Percentiles rank a stretch among this genome's conserved stretches.
phyloP scores from a whole-genome alignment of 495 filamentous ascomycete species.

The Podospora appendiculata region DNA sequence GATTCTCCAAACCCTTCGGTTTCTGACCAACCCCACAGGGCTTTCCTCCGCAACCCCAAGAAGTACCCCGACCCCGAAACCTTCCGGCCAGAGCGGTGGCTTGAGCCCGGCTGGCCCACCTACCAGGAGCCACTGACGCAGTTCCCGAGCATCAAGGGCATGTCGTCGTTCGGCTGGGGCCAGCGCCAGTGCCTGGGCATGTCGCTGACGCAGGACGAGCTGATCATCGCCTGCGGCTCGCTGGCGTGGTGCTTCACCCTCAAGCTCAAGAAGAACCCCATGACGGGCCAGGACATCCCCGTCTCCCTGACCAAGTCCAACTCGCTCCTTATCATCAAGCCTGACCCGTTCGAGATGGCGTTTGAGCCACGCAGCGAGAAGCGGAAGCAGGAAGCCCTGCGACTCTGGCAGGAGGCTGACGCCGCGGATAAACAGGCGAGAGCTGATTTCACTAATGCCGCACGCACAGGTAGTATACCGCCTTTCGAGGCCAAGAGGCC shows the following conservation, averaged over 20 bases:
- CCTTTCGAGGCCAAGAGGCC: neutral
- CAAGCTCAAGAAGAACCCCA: constrained; percentile 24
- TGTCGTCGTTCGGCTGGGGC: constrained; percentile 51
- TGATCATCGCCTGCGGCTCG: constrained; percentile 37
- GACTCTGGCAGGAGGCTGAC: constrained; percentile 15
- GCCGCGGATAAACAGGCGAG: constrained; percentile 15
- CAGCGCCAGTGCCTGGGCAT: constrained; percentile 54
- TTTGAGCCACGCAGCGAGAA: constrained; percentile 31
- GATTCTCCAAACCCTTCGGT: neutral
- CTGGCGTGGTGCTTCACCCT: constrained; percentile 43
- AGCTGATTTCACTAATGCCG: constrained; percentile 15
- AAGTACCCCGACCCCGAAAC: constrained; percentile 42
- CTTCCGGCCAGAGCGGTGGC: constrained; percentile 46
- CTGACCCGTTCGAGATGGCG: constrained; percentile 32
- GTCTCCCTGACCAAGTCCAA: constrained; percentile 36
- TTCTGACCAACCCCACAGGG: constrained; percentile 13
- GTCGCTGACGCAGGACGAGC: constrained; percentile 36
- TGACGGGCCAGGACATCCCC: constrained; percentile 23
- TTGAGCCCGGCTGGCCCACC: constrained; percentile 42
- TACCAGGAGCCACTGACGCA: constrained; percentile 39
- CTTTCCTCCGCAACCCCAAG: constrained; percentile 29
- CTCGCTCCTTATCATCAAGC: constrained; percentile 35
- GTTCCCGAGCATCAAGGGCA: constrained; percentile 37
- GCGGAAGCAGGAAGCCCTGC: constrained; percentile 22
- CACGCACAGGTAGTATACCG: neutral